phyloP scores from a whole-genome alignment of 495 filamentous ascomycete genomes.

The Aspergillus funiculosus region DNA sequence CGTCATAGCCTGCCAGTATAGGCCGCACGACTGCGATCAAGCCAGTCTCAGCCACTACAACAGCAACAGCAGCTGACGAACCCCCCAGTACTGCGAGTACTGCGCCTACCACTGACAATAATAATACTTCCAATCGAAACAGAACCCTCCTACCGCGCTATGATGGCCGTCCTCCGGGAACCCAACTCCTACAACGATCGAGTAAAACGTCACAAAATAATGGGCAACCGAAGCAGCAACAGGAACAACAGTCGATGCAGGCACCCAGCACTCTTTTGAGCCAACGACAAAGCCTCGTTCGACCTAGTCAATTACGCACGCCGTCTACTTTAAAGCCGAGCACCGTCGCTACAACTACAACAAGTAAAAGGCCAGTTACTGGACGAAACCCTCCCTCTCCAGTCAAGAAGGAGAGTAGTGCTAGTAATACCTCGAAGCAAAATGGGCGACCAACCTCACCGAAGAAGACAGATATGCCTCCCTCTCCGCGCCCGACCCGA shows the following conservation, averaged over 20 bases:
- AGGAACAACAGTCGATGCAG: constrained; percentile 1
- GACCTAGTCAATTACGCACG: constrained; percentile 24
- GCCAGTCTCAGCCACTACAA: constrained; percentile 7
- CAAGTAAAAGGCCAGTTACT: constrained; percentile 20
- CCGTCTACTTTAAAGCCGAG: constrained; percentile 15
- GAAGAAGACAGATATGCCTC: constrained; percentile 37
- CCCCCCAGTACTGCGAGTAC: constrained; percentile 5
- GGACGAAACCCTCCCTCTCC: constrained; percentile 28
- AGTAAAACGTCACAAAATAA: constrained; percentile 4
- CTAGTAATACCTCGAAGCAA: constrained; percentile 13
- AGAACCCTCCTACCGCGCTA: constrained; percentile 16
- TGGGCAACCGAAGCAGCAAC: constrained; percentile 9
- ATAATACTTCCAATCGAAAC: constrained; percentile 7
- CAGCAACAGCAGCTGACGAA: background rate
- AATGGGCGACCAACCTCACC: constrained; percentile 26
- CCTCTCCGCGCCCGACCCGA: constrained; percentile 30
- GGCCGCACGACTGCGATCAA: constrained; percentile 26
- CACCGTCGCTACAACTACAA: constrained; percentile 15
- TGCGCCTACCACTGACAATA: no score
- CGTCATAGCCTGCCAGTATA: constrained; percentile 23
- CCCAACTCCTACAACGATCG: constrained; percentile 6
- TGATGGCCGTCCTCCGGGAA: constrained; percentile 4
- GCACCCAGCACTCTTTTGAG: constrained; percentile 6
- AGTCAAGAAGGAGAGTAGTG: constrained; percentile 18
- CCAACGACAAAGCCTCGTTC: constrained; percentile 35